Evolutionary conservation across 495 filamentous ascomycete species (phyloP), one percentile per base, ranked within the genome.

Genomic region (Podospora bellae-mahoneyi): DNA sequence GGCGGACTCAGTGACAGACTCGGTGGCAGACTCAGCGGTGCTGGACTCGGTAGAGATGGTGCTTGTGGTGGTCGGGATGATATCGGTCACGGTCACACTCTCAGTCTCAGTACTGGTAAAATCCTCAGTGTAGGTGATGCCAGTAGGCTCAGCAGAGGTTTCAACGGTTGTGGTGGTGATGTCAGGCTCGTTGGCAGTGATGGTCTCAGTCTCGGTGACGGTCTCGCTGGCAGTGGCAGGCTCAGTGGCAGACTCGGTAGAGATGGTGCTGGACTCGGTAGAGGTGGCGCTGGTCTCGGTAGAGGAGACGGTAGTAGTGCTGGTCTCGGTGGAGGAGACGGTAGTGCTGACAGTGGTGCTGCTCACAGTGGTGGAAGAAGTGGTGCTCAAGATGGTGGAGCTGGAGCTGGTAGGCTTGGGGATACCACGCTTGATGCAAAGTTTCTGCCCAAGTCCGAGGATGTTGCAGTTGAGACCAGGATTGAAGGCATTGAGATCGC

Each of bases 221-320:
- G 72, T 73, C 60, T 71, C 68, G 32, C 75, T 78, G 28, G 71
- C 73, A 15, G 81, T 84, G 9, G 82, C 83, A 54, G 77, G 79
- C 28, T 77, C 57, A 15, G 78, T 73, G 53, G 82, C 69, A 9
- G 72, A 78, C 62, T 80, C 73, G 61, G 82, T 83, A 15, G 55
- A 19, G 18, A 20, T n/a, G 23, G 16, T 58, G 15, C 44, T 34
- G n/a, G 68, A 48, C 60, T 6, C 44, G 20, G 61, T 65, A 58
- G 55, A 20, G 18, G 19, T 58, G 18, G 55, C 26, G n/a, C 54
- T 48, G 4, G 58, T 0, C 32, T 44, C 59, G 16, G 58, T 62
- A 58, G 55, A 9, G 20, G 20, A 20, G n/a, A 39, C 26, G 27
- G 58, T 61, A 5, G 32, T 48, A 15, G 28, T 39, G 54, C 34